These are phyloP conservation scores for Fusarium sp. DNA, from an alignment of 2,329 filamentous ascomycete genomes.

Conservation along the genomic window DNA sequence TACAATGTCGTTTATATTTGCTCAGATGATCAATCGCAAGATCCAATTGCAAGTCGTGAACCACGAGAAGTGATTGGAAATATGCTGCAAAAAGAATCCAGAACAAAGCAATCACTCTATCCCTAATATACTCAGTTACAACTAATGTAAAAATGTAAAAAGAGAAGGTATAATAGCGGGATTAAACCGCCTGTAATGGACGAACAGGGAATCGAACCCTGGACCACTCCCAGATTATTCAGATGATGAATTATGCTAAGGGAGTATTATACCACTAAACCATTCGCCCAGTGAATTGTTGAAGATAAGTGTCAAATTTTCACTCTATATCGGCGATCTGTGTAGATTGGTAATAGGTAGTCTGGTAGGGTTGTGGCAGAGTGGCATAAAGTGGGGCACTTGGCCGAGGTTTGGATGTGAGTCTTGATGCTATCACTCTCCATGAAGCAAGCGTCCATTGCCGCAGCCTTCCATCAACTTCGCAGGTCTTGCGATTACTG, in stretches of 20 bases:
- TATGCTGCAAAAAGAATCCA: too few relatives aligned
- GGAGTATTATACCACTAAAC: conserved; percentile 36
- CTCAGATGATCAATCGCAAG: too few relatives aligned
- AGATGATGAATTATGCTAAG: conserved; percentile 11
- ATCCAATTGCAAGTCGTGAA: too few relatives aligned
- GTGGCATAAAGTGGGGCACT: too few relatives aligned
- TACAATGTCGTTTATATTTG: too few relatives aligned
- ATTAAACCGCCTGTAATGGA: conserved; percentile 10
- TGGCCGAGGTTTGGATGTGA: too few relatives aligned
- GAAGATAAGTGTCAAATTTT: too few relatives aligned
- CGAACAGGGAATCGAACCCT: conserved; percentile 18
- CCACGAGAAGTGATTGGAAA: too few relatives aligned
- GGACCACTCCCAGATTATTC: conserved; percentile 19
- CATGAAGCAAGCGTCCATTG: fast-evolving
- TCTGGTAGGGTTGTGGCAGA: too few relatives aligned
- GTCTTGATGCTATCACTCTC: fast-evolving
- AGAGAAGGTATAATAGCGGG: not conserved
- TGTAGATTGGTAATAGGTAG: too few relatives aligned
- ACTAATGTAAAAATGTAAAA: not conserved
- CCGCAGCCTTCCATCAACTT: not conserved
- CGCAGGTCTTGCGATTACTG: not conserved
- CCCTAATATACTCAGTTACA: fast-evolving
- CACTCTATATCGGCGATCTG: too few relatives aligned
- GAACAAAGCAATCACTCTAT: not conserved
- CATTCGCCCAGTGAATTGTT: too few relatives aligned